phyloP scores from a whole-genome alignment of 1,284 basidiomycete species.

The Bjerkandera adusta region DNA sequence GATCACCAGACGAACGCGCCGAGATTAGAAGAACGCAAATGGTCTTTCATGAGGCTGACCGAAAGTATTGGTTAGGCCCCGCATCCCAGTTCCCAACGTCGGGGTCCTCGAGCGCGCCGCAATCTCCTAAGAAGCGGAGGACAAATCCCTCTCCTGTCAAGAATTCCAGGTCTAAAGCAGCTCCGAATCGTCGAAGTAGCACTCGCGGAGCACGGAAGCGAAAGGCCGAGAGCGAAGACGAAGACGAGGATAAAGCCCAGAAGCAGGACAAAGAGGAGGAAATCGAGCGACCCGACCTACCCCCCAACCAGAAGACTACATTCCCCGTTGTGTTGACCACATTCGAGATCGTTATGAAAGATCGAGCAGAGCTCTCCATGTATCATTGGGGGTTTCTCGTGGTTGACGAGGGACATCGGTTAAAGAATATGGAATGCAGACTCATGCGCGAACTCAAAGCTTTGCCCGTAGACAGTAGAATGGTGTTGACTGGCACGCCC shows the following conservation, averaged over 20 bases:
- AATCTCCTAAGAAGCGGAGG: conserved; percentile 18
- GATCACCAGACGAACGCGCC: conserved; percentile 73
- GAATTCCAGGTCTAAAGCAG: background rate
- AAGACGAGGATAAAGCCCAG: conserved; percentile 19
- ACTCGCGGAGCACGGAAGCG: conserved; percentile 5
- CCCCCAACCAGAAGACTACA: conserved; percentile 32
- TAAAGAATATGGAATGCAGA: conserved; percentile 92
- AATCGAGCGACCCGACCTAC: conserved; percentile 17
- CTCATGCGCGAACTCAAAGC: conserved; percentile 91
- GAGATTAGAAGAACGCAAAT: conserved; percentile 51
- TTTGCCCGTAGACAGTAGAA: conserved; percentile 81
- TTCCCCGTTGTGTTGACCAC: conserved; percentile 89
- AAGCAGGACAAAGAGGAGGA: conserved; percentile 12
- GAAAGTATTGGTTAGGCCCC: conserved; percentile 16
- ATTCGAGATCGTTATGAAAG: conserved; percentile 91
- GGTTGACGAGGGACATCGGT: conserved; percentile 92
- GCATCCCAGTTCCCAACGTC: background rate
- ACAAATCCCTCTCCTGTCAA: background rate
- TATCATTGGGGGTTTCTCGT: conserved; percentile 92
- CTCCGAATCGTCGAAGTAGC: background rate
- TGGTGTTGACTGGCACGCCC: conserved; percentile 94
- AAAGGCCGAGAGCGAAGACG: conserved; percentile 11
- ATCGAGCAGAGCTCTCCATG: conserved; percentile 63
- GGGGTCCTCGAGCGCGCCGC: conserved; percentile 18
- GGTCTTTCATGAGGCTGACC: conserved; percentile 13